These are phyloP conservation scores for Venturia nashicola DNA, from an alignment of 2,329 filamentous ascomycete genomes.

Conservation along the genomic window DNA sequence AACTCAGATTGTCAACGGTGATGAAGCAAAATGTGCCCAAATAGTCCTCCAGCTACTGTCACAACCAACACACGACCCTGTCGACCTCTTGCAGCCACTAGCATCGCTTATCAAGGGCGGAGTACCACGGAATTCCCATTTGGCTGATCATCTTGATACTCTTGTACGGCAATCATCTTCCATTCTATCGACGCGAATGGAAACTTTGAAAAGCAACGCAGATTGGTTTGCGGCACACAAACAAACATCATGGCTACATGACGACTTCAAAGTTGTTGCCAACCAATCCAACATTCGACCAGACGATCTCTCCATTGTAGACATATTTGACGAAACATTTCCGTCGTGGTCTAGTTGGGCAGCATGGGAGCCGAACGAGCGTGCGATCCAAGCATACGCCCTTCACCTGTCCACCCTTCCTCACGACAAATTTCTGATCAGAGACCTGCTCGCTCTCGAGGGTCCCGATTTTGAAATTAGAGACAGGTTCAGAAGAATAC, in stretches of 20 bases:
- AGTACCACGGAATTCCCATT: slow-evolving; percentile 13
- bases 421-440: slow-evolving; percentile 11
- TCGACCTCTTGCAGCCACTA: slow-evolving; percentile 15
- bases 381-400: slow-evolving; percentile 12
- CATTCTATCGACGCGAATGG: slow-evolving; percentile 17
- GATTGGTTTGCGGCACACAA: slow-evolving; percentile 19
- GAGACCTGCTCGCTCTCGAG: slow-evolving; percentile 19
- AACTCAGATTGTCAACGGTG: slow-evolving; percentile 15
- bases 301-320: not conserved
- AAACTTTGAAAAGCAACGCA: slow-evolving; percentile 16
- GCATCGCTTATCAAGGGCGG: slow-evolving; percentile 12
- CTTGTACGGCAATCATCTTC: slow-evolving; percentile 15
- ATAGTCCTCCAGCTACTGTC: slow-evolving; percentile 14
- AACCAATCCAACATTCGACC: not conserved
- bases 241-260: slow-evolving; percentile 9
- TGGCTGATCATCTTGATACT: slow-evolving; percentile 13
- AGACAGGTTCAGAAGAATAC: not conserved
- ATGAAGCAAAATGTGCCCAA: slow-evolving; percentile 20
- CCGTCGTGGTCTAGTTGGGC: slow-evolving; percentile 21
- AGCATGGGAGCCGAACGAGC: slow-evolving; percentile 18
- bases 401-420: slow-evolving; percentile 2
- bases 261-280: slow-evolving; percentile 8
- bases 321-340: slow-evolving; percentile 18
- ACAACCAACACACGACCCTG: slow-evolving; percentile 13
- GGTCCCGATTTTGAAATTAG: slow-evolving; percentile 18